Base-by-base conservation (phyloP, 192 early-diverging fungal genomes). In the Coemansia sp. region DNA sequence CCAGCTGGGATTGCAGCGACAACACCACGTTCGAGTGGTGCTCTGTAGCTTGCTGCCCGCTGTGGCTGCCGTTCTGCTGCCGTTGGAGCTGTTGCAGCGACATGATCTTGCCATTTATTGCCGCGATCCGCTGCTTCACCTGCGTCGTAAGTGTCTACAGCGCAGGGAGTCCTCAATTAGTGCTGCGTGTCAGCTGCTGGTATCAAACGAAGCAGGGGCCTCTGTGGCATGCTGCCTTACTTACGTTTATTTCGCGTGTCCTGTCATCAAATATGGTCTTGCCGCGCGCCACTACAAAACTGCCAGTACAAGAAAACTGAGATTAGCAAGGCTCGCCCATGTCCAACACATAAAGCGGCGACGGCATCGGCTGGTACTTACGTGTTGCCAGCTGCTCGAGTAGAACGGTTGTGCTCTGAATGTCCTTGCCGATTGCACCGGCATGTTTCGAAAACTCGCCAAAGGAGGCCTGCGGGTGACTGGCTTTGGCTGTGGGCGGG, bases 181-280 rank as follows among this genome's bases (percentile, higher is more conserved):
- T 16, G 35, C 0, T 16, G 14, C n/a, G 35, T 38, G n/a, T 38
- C 11, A 38, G 35, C n/a, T 16, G 35, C n/a, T 38, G 35, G 5
- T 1, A 3, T 38, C 12, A 3, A 16, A 11, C n/a, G n/a, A 16
- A 11, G n/a, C 35, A 38, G n/a, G 5, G 4, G 35, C 35, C 35
- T 16, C 11, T 16, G n/a, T 9, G 4, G 35, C 35, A 38, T 38
- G 35, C 14, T 38, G 35, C 22, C n/a, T 40, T 19, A 42, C 81
- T 30, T 84, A 88, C 85, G 58, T 91, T 95, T 59, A 99, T 98
- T 63, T 99, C 96, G 7, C 87, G 84, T 10, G 96, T 93, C 67
- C 87, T 88, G 81, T 99, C 98, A 73, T 99, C 96, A 62, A 99
- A 98, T 57, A 99, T 75, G 3, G 96, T 92, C 72, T 94, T 94